Base-by-base conservation (phyloP, 31 red algal species). In the Pterothamnion heteromorphum region DNA sequence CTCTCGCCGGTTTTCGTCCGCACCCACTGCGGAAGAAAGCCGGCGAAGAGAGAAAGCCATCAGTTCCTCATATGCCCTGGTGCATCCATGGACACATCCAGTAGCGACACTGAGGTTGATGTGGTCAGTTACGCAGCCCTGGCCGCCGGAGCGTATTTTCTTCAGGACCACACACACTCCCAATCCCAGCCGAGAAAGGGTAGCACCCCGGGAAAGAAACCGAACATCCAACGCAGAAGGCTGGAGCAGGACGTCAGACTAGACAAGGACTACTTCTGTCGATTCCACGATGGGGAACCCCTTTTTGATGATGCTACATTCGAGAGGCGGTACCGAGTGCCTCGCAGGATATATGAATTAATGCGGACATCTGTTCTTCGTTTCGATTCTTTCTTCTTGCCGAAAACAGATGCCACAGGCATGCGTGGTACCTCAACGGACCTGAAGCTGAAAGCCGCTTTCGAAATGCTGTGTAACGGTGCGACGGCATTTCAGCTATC, bases 231-330 rank as follows among this genome's bases (percentile, higher is more conserved):
- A n/a, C n/a, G n/a, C n/a, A n/a, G n/a, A n/a, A n/a, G n/a, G n/a
- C n/a, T n/a, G n/a, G n/a, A n/a, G n/a, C n/a, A n/a, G n/a, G n/a
- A n/a, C n/a, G n/a, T n/a, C n/a, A 88, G 84, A 44, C 72, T 90
- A n/a, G 88, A 90, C 28, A 21, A n/a, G 4, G 88, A 74, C 9
- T 90, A 76, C 2, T 90, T 90, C 24, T 78, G 57, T 33, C n/a
- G 88, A 1, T 1, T 36, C 57, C 33, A 4, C 3, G 2, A 31
- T 2, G 88, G 24, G 5, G 4, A 0, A 1, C 57, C 88, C 1
- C 30, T 44, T 31, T 34, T 76, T 14, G 38, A 0, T 31, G 4
- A 31, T 36, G 43, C 18, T 14, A 39, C 38, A 26, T 88, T 88
- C 27, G 84, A 88, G 35, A 4, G 84, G 4, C 18, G 35, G 4